Base-by-base conservation (phyloP, 2,329 filamentous ascomycete genomes). In the Malbranchea cinnamomea region DNA sequence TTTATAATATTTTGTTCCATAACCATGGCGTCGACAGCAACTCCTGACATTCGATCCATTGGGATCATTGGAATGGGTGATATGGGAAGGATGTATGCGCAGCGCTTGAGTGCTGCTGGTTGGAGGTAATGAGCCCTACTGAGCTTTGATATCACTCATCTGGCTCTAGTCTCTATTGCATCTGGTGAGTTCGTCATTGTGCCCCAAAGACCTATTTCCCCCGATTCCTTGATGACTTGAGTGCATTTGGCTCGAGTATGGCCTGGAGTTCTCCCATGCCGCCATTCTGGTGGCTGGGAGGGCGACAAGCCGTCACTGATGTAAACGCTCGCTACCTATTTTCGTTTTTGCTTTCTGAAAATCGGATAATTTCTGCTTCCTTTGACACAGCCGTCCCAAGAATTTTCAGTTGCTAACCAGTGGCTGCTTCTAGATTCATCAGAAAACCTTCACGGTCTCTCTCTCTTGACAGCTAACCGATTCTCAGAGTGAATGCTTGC, bases 191-290 rank as follows among this genome's bases (percentile, higher is more conserved):
- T 36, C 15, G 12, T 12, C 13, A 17, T 10, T 13, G 7, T 23
- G 14, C 14, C 25, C 23, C 27, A 23, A 23, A 28, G 27, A 35
- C 30, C 29, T 36, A 33, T 25, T 31, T 23, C 9, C 31, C 32
- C 32, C 26, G 34, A 36, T 56, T 44, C 38, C 54, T 84, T 91
- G 87, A 95, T 95, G 87, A 95, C 87, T 83, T 87, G 87, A 95
- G 87, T 85, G 87, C 87, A 95, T 95, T 95, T 95, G 87, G 87
- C 87, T 95, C 83, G 87, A 95, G 87, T 69, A 92, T 84, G 73
- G 74, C 65, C 59, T 63, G 66, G 62, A 60, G 62, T 53, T 57
- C 48, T 32, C 58, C 59, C 63, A 63, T 65, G 65, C 59, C 59
- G 65, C 77, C 79, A 74, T 93, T 78, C 70, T 87, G 82, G 78